phyloP scores from a whole-genome alignment of 163 green algal genomes.

The Chlamydomonas reinhardtii region DNA sequence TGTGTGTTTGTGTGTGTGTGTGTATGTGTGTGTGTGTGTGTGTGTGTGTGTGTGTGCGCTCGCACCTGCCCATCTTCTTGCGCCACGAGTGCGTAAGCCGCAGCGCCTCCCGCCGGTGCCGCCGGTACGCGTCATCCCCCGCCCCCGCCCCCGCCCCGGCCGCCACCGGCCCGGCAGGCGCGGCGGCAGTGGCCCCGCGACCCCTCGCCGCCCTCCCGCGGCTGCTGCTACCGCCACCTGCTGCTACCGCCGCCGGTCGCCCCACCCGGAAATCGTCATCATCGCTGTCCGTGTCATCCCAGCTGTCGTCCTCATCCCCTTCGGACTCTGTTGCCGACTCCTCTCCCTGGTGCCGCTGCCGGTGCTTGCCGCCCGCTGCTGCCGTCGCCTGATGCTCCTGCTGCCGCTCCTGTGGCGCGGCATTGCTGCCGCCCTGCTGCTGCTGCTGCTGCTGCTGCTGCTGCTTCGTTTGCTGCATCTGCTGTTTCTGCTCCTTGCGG shows the following conservation, averaged over 20 bases:
- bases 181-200: neutral
- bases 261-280: neutral
- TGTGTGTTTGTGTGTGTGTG: too few species aligned
- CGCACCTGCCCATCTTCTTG: constrained; percentile 34
- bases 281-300: neutral
- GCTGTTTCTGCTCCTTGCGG: too few species aligned
- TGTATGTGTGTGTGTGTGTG: too few species aligned
- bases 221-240: neutral
- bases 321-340: neutral
- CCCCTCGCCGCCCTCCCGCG: too few species aligned
- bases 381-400: neutral
- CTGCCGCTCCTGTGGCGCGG: neutral
- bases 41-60: too few species aligned
- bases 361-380: neutral
- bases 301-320: neutral
- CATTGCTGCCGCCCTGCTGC: neutral
- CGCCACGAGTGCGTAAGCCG: constrained; percentile 26
- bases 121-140: constrained; percentile 16
- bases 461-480: neutral
- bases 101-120: constrained; percentile 6
- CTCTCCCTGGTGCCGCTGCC: neutral
- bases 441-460: neutral
- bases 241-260: neutral
- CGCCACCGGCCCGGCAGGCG: neutral
- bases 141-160: neutral